phyloP scores from a whole-genome alignment of 2,329 filamentous ascomycete genomes.

The Cladophialophora chaetospira region DNA sequence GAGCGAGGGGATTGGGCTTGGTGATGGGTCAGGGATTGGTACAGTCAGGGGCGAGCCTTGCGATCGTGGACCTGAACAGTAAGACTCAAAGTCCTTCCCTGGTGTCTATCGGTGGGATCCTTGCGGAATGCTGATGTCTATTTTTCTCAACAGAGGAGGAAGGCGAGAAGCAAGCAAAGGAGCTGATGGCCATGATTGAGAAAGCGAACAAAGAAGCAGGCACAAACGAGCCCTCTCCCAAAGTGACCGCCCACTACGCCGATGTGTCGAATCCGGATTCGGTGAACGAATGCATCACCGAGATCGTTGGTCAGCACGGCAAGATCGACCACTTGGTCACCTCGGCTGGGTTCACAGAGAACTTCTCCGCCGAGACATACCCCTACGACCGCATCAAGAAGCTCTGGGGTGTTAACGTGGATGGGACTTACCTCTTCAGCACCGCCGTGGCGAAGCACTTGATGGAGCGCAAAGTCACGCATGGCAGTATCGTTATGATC shows the following conservation, averaged over 20 bases:
- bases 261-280: slow-evolving; percentile 81
- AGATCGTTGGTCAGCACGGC: slow-evolving; percentile 70
- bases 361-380: slow-evolving; percentile 89
- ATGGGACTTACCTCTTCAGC: slow-evolving; percentile 48
- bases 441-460: slow-evolving; percentile 63
- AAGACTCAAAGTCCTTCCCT: neutral
- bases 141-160: slow-evolving; percentile 67
- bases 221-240: slow-evolving; percentile 64
- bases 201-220: slow-evolving; percentile 63
- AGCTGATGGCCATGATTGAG: slow-evolving; percentile 71
- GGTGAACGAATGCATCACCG: slow-evolving; percentile 71
- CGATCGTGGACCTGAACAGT: slow-evolving; percentile 94
- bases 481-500: slow-evolving; percentile 89
- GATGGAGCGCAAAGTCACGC: slow-evolving; percentile 66
- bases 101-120: neutral
- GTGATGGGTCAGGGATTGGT: slow-evolving; percentile 93
- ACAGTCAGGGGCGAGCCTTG: slow-evolving; percentile 82
- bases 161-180: slow-evolving; percentile 73
- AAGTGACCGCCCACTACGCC: slow-evolving; percentile 84
- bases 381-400: slow-evolving; percentile 89
- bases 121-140: neutral
- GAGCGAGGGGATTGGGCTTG: slow-evolving; percentile 82
- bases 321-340: slow-evolving; percentile 91
- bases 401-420: slow-evolving; percentile 92
- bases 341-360: slow-evolving; percentile 95